Conservation (phyloP, 352 stramenopile species). For the Globisporangium iwayamae region DNA sequence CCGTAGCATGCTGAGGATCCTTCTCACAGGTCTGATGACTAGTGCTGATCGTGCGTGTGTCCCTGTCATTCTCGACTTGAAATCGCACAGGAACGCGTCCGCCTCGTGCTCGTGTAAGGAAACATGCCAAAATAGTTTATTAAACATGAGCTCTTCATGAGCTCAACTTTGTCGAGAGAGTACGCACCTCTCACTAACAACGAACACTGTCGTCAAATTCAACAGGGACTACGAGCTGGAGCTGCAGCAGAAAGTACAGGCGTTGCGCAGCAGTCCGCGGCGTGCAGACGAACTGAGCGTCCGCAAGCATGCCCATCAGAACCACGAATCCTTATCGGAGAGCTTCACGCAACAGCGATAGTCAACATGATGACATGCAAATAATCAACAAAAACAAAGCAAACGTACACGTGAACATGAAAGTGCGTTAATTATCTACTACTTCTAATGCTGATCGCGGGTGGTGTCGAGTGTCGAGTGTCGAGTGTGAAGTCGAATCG, state of each 20-base stretch:
- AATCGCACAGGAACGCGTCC: constrained; percentile 37
- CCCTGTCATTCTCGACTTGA: not conserved
- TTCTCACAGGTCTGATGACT: not conserved
- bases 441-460: constrained; percentile 1
- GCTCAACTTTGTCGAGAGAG: not conserved
- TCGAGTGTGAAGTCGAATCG: not conserved
- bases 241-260: constrained; percentile 22
- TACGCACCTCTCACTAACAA: not conserved
- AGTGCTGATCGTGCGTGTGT: not conserved
- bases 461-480: not conserved
- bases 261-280: constrained; percentile 7
- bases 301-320: not conserved
- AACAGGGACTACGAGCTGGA: constrained; percentile 40
- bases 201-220: not conserved
- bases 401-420: not conserved
- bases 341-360: not conserved
- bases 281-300: not conserved
- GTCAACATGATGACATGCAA: not conserved
- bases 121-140: not conserved
- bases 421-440: not conserved
- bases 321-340: not conserved
- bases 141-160: not conserved
- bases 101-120: constrained; percentile 40
- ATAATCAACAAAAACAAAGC: not conserved
- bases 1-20: not conserved